phyloP scores from a whole-genome alignment of 441 rosid genomes.

The Arabidopsis lyrata region DNA sequence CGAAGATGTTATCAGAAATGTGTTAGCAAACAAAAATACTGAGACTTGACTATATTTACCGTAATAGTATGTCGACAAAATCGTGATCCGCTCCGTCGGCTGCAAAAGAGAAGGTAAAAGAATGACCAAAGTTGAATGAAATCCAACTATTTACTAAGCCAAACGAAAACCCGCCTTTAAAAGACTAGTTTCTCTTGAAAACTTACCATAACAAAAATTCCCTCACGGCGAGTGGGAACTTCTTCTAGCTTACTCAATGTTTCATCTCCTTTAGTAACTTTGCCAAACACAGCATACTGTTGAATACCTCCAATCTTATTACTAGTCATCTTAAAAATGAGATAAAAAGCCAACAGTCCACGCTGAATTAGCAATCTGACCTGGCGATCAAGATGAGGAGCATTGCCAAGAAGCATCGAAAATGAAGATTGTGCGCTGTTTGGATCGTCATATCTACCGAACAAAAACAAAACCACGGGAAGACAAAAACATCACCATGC shows the following conservation, averaged over 20 bases:
- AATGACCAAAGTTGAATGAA: slow-evolving; percentile 7
- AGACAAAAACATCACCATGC: slow-evolving; percentile 7
- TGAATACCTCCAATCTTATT: slow-evolving; percentile 33
- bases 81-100: slow-evolving; percentile 92
- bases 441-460: slow-evolving; percentile 75
- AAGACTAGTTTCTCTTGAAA: slow-evolving; percentile 25
- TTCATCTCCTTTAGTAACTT: slow-evolving; percentile 92
- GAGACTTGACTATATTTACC: slow-evolving; percentile 57
- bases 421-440: slow-evolving; percentile 89
- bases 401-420: slow-evolving; percentile 91
- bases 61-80: slow-evolving; percentile 87
- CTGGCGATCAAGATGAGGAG: slow-evolving; percentile 92
- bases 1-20: slow-evolving; percentile 27
- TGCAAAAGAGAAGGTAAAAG: slow-evolving; percentile 46
- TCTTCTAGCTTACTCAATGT: slow-evolving; percentile 85
- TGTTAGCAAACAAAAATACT: slow-evolving; percentile 36
- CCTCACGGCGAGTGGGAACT: slow-evolving; percentile 88
- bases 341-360: slow-evolving; percentile 23
- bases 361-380: slow-evolving; percentile 47
- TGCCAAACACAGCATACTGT: slow-evolving; percentile 96
- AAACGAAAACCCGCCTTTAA: not conserved
- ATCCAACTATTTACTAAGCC: slow-evolving; percentile 5
- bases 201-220: slow-evolving; percentile 91
- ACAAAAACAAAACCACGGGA: slow-evolving; percentile 20
- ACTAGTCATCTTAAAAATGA: slow-evolving; percentile 17